Base-by-base conservation (phyloP, 805 yeast genomes). In the Candida awuae region DNA sequence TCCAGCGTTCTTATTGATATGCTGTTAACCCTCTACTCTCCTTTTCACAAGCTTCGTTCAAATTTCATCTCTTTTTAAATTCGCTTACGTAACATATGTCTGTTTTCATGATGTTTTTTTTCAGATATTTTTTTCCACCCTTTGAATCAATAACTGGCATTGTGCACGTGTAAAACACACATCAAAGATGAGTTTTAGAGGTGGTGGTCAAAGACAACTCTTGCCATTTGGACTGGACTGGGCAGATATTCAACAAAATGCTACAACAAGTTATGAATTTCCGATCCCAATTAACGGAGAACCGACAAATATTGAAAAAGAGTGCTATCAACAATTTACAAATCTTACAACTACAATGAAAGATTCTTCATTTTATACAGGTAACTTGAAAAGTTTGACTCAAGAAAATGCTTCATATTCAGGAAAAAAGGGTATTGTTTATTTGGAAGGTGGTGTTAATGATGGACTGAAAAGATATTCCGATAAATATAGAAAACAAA, bases 401-500 rank as follows among this genome's bases (percentile, higher is more conserved):
- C 35, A 41, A 4, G 38, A 43, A 13, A 20, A 16, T 6, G 4
- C 20, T 8, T 14, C 8, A 2, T 18, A 16, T 14, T 27, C 14
- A 8, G 29, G 29, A 13, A 36, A 29, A 10, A 36, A 34, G 9
- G 34, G 32, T 20, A 34, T 27, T 23, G 34, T 34, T 3, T 51
- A 59, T 27, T 56, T 63, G 25, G 70, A 66, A 39, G 70, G 68
- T 15, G 67, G 62, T 31, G 56, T 67, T 2, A 67, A 68, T 39
- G 95, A 84, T 55, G 87, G 90, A 2, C 71, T 88, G 31, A 75
- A 79, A 54, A 70, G 97, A 51, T 85, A 85, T 55, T 77, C 94
- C 3, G 97, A 88, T 58, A 70, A 68, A 55, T 88, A 84, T 59
- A 65, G 80, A 47, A 80, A 80, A 55, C 77, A 75, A 50, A 71